Evolutionary conservation across 345 rosid species (phyloP).

Genomic region (Mangifera indica): DNA sequence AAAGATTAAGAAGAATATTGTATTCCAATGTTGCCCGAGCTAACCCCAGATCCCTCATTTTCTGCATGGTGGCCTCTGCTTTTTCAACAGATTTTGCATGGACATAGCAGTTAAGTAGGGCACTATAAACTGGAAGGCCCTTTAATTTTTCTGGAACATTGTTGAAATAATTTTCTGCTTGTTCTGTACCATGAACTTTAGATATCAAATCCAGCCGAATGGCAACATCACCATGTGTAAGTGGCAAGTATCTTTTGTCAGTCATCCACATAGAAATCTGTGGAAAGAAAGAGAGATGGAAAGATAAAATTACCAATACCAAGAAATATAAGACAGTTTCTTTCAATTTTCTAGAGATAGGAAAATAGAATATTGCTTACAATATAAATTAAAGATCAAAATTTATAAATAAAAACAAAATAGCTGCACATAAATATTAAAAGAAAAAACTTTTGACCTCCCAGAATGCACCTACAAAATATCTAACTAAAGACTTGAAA

Average conservation of each 20-base stretch:
- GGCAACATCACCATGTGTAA: constrained; percentile 25
- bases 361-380: no score
- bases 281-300: not conserved
- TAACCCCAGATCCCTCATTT: constrained; percentile 35
- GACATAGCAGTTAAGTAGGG: constrained; percentile 46
- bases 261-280: constrained; percentile 52
- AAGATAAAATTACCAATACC: not conserved
- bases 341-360: no score
- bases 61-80: constrained; percentile 39
- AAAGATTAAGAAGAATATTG: constrained; percentile 33
- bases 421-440: no score
- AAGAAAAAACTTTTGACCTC: no score
- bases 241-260: constrained; percentile 25
- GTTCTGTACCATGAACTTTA: constrained; percentile 35
- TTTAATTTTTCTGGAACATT: constrained; percentile 22
- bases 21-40: not conserved
- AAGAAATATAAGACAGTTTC: not conserved
- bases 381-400: no score
- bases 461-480: no score
- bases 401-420: no score
- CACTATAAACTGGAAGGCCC: constrained; percentile 22
- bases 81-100: constrained; percentile 29
- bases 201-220: constrained; percentile 41
- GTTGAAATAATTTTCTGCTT: constrained; percentile 37
- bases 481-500: no score